Evolutionary conservation across 2,329 filamentous ascomycete genomes (phyloP).

Genomic region (Teratosphaeria destructans): DNA sequence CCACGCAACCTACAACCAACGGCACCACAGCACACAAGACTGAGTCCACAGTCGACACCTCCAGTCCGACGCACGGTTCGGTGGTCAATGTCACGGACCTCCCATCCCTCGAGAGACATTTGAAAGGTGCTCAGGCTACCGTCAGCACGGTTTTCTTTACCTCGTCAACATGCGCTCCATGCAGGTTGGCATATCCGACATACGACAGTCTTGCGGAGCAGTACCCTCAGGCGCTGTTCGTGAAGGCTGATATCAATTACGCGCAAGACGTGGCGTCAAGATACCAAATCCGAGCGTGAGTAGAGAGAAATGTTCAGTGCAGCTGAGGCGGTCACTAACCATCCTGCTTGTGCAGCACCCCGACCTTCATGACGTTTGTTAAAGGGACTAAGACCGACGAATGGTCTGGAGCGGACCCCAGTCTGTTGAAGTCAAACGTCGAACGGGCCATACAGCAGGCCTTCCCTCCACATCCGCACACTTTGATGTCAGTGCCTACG

Average conservation of each 20-base stretch:
- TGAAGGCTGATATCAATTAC: constrained; percentile 71
- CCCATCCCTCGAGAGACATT: constrained; percentile 48
- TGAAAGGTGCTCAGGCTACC: constrained; percentile 51
- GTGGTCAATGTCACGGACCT: constrained; percentile 55
- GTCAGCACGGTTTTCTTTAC: constrained; percentile 88
- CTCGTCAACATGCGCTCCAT: constrained; percentile 74
- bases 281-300: constrained; percentile 53
- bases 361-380: constrained; percentile 80
- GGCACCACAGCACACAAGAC: background rate
- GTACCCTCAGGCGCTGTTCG: constrained; percentile 55
- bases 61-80: constrained; percentile 25
- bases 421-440: constrained; percentile 59
- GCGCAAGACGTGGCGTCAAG: constrained; percentile 50
- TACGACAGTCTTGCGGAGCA: constrained; percentile 74
- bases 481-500: constrained; percentile 57
- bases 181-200: constrained; percentile 69
- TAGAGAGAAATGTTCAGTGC: background rate
- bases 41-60: background rate
- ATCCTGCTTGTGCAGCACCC: constrained; percentile 41
- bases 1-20: constrained; percentile 5
- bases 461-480: constrained; percentile 65
- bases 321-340: background rate
- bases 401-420: constrained; percentile 69
- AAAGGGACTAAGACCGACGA: constrained; percentile 64
- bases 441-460: constrained; percentile 65